A percentile compares a stretch with the other conserved stretches of the same genome.
Evolutionary conservation across 169 alveolate genomes (phyloP).

Genomic region (Plasmodium berghei): DNA sequence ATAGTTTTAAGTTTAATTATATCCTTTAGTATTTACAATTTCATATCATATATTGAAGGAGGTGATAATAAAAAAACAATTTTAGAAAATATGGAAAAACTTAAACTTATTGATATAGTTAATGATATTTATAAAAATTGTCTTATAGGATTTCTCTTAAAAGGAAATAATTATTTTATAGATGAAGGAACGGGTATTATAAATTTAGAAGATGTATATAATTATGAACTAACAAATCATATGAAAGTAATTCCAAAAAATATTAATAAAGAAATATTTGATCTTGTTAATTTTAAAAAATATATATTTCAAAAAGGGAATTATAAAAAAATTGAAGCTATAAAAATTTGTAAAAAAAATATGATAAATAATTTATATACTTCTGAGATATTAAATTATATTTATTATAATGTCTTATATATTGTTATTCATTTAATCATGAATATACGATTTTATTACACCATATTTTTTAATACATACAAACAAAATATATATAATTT

Average conservation of each 20-base stretch:
- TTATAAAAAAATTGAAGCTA: slow-evolving; percentile 53
- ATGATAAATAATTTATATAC: slow-evolving; percentile 39
- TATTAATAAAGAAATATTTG: slow-evolving; percentile 48
- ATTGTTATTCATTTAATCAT: slow-evolving; percentile 28
- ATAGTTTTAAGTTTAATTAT: slow-evolving; percentile 40
- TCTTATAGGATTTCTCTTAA: slow-evolving; percentile 37
- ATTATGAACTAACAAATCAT: slow-evolving; percentile 50
- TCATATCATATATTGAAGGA: slow-evolving; percentile 3
- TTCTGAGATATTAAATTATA: slow-evolving; percentile 56
- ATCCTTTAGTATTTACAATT: slow-evolving; percentile 59
- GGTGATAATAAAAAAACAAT: neutral
- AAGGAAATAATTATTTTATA: slow-evolving; percentile 58
- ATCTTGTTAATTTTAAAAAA: slow-evolving; percentile 45
- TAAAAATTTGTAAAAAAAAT: slow-evolving; percentile 47
- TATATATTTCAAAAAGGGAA: slow-evolving; percentile 45
- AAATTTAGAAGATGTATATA: slow-evolving; percentile 20
- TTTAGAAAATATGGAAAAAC: slow-evolving; percentile 27
- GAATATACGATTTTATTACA: slow-evolving; percentile 41
- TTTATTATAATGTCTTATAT: slow-evolving; percentile 56
- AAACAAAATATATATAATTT: slow-evolving; percentile 14
- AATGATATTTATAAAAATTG: slow-evolving; percentile 19
- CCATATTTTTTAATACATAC: slow-evolving; percentile 25
- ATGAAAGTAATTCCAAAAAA: slow-evolving; percentile 44
- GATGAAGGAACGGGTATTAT: slow-evolving; percentile 10
- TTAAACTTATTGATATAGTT: slow-evolving; percentile 16